Evolutionary conservation across 176 grass and related monocot species (phyloP).

Genomic region (Bromus sterilis): DNA sequence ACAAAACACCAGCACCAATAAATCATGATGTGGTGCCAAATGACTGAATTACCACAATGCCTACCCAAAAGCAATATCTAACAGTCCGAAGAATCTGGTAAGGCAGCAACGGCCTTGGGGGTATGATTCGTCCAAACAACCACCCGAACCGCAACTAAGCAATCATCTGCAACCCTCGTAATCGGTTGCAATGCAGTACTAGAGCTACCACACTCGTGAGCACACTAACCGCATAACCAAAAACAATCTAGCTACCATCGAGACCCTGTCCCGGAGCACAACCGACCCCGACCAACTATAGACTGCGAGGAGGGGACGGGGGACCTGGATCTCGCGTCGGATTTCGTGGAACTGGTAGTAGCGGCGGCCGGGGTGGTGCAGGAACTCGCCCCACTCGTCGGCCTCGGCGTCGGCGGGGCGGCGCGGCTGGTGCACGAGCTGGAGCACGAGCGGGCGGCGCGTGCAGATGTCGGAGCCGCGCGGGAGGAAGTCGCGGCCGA

Average conservation of each 20-base stretch:
- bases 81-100: neutral
- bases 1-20: neutral
- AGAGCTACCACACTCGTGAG: neutral
- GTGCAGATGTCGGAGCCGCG: constrained; percentile 95
- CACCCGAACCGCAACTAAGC: neutral
- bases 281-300: neutral
- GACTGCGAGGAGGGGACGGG: neutral
- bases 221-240: neutral
- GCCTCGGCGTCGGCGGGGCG: constrained; percentile 40
- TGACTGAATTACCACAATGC: neutral
- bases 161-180: neutral
- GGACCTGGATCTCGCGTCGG: constrained; percentile 89
- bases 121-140: neutral
- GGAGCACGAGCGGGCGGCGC: constrained; percentile 82
- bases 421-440: constrained; percentile 66
- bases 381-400: constrained; percentile 98
- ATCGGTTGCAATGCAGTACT: neutral
- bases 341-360: constrained; percentile 86
- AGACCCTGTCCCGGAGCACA: neutral
- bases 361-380: constrained; percentile 65
- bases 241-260: neutral
- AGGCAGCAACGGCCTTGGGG: neutral
- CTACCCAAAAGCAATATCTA: neutral
- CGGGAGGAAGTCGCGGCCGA: constrained; percentile 90
- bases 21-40: neutral